These are phyloP conservation scores for Sordariomycetes sp. DNA, from an alignment of 2,329 filamentous ascomycete genomes.

Conservation along the genomic window DNA sequence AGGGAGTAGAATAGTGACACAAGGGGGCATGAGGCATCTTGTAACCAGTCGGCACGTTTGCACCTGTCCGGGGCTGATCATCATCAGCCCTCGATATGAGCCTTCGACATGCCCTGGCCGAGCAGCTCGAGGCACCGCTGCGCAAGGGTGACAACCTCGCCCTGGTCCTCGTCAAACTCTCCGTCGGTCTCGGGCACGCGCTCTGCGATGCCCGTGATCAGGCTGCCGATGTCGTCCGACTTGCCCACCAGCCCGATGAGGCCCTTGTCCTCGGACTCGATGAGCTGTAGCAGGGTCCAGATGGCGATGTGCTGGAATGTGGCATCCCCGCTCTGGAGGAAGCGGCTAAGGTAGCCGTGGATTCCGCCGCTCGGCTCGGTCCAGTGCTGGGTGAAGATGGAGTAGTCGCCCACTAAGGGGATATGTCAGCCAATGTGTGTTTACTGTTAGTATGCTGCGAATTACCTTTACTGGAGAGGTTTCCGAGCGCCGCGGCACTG, in stretches of 20 bases:
- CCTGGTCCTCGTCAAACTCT: slow-evolving; percentile 77
- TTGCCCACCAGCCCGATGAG: slow-evolving; percentile 82
- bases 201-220: slow-evolving; percentile 79
- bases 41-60: no score
- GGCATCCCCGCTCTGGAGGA: slow-evolving; percentile 84
- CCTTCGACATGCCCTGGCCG: slow-evolving; percentile 61
- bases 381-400: slow-evolving; percentile 93
- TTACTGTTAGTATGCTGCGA: neutral
- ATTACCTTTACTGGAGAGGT: slow-evolving; percentile 92
- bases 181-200: slow-evolving; percentile 78
- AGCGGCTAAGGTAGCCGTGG: slow-evolving; percentile 85
- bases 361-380: slow-evolving; percentile 84
- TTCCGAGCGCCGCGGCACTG: slow-evolving; percentile 88
- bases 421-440: neutral
- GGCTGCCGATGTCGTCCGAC: slow-evolving; percentile 79
- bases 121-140: slow-evolving; percentile 81
- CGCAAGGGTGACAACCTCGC: slow-evolving; percentile 83
- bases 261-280: slow-evolving; percentile 86
- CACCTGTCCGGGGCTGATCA: neutral
- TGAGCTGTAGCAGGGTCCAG: slow-evolving; percentile 89
- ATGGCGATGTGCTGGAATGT: slow-evolving; percentile 99
- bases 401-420: slow-evolving; percentile 83
- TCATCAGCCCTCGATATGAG: slow-evolving; percentile 66
- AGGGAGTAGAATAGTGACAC: neutral
- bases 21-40: neutral